Evolutionary conservation across 108 stramenopile species (phyloP).

Genomic region (Skeletonema marinoi): DNA sequence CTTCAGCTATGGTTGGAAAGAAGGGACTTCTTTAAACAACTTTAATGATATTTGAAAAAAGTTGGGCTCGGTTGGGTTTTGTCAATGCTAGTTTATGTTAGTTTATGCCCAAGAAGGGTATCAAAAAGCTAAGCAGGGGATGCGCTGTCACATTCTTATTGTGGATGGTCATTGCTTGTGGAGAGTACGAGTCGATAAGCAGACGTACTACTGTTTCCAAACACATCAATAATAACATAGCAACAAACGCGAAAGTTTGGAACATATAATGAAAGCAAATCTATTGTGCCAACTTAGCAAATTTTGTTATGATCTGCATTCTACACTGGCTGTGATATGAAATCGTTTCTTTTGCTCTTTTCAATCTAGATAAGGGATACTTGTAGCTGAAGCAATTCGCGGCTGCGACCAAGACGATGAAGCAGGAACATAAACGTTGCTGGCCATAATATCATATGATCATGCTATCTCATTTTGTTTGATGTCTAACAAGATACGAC

Average conservation of each 20-base stretch:
- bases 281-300: not conserved
- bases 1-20: slow-evolving; percentile 42
- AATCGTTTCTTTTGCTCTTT: not conserved
- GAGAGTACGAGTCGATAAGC: not conserved
- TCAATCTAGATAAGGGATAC: not conserved
- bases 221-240: not conserved
- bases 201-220: not conserved
- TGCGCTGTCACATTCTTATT: not conserved
- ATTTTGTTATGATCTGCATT: too few relatives aligned
- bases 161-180: not conserved
- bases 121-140: not conserved
- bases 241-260: not conserved
- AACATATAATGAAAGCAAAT: not conserved
- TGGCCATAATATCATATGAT: too few relatives aligned
- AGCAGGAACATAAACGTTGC: not conserved
- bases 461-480: too few relatives aligned
- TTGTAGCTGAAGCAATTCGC: not conserved
- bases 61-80: not conserved
- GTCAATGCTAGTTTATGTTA: not conserved
- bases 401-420: not conserved
- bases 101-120: not conserved
- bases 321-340: not conserved
- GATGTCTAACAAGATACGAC: too few relatives aligned
- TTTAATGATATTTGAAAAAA: not conserved
- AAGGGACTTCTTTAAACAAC: slow-evolving; percentile 29